Conservation (phyloP, 2,329 filamentous ascomycete genomes). For the Pestalotiopsis sp. region DNA sequence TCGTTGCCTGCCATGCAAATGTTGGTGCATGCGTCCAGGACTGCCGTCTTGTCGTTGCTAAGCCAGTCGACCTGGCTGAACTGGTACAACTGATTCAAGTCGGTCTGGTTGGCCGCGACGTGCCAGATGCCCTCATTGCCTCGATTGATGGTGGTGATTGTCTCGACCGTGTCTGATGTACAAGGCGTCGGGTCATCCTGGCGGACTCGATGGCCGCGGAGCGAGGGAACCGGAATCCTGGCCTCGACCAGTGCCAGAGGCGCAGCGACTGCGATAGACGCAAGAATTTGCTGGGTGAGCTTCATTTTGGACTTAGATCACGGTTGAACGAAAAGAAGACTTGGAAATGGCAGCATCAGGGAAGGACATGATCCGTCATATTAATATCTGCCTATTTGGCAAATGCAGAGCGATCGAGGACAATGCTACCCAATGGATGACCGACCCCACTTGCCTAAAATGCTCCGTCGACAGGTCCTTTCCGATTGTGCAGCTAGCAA, state of each 20-base stretch:
- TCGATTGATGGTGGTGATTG: constrained; percentile 8
- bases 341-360: not conserved
- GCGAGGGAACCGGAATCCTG: not conserved
- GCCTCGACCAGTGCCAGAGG: not conserved
- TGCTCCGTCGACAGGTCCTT: not conserved
- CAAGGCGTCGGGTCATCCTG: constrained; percentile 3
- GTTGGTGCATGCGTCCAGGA: constrained; percentile 5
- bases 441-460: not conserved
- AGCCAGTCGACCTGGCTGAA: constrained; percentile 8
- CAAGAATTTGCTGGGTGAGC: not conserved
- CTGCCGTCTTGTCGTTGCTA: constrained; percentile 5
- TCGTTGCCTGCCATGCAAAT: constrained; percentile 6
- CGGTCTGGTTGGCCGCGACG: constrained; percentile 8
- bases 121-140: constrained; percentile 13
- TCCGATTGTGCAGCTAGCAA: not conserved
- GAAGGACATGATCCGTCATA: not conserved
- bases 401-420: not conserved
- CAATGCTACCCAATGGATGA: not conserved
- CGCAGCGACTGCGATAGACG: not conserved
- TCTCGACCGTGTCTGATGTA: constrained; percentile 1
- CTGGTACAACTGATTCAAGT: constrained; percentile 6
- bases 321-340: not conserved
- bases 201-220: constrained; percentile 8
- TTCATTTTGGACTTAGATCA: not conserved
- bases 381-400: not conserved